Evolutionary conservation across 75 land plant species (phyloP).

Genomic region (Pinus tabuliformis): DNA sequence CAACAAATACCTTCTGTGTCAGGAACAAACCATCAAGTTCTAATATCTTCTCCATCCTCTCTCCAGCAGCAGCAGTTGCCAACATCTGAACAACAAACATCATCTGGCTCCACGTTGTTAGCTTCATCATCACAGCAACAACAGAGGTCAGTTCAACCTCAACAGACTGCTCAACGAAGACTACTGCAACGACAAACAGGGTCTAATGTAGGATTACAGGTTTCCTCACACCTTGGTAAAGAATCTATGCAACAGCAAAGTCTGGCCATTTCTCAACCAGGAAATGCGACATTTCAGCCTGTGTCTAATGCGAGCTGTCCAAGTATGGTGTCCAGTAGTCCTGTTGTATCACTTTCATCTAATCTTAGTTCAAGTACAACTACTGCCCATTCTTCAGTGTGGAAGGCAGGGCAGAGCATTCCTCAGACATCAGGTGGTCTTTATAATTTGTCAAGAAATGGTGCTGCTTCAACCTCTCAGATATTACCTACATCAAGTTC

Average conservation of each 20-base stretch:
- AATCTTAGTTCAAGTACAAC: slow-evolving; percentile 7
- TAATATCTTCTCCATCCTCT: no score
- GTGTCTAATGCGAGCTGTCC: slow-evolving; percentile 19
- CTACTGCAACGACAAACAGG: slow-evolving; percentile 24
- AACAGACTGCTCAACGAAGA: slow-evolving; percentile 32
- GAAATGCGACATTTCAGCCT: slow-evolving; percentile 11
- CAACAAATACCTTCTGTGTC: slow-evolving; percentile 12
- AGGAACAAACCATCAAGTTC: slow-evolving; percentile 13
- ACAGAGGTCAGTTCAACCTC: slow-evolving; percentile 32
- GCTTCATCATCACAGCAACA: slow-evolving; percentile 22
- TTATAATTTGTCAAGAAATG: background rate
- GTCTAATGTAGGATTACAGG: slow-evolving; percentile 18
- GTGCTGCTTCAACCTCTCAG: slow-evolving; percentile 11
- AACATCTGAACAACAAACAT: slow-evolving; percentile 1
- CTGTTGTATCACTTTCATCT: slow-evolving; percentile 9
- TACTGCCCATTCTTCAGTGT: slow-evolving; percentile 13
- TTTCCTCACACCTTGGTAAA: slow-evolving; percentile 7
- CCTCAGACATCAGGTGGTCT: background rate
- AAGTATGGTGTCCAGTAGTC: slow-evolving; percentile 12
- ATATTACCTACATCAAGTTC: slow-evolving; percentile 14
- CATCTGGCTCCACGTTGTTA: slow-evolving; percentile 1
- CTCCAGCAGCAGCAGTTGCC: slow-evolving; percentile 7
- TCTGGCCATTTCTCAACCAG: slow-evolving; percentile 16
- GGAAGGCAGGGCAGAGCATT: slow-evolving; percentile 18
- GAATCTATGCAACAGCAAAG: slow-evolving; percentile 10